Conservation (phyloP, 176 grass and related monocot species). For the Areca catechu region DNA sequence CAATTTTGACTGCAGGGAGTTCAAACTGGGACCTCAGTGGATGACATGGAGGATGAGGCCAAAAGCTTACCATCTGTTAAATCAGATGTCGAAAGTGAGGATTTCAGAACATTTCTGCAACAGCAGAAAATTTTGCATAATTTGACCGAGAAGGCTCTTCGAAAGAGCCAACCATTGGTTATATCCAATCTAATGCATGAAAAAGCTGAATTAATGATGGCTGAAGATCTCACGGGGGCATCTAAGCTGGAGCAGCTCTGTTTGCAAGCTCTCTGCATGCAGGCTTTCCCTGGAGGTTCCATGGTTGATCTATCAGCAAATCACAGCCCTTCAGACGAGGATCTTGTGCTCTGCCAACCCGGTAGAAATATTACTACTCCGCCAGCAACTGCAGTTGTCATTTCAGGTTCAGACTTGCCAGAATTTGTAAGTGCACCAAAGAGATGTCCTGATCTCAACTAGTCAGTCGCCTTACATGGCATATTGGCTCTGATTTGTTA, state of each 20-base stretch:
- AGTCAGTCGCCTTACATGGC: too few relatives aligned
- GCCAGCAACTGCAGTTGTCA: constrained; percentile 20
- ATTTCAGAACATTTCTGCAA: constrained; percentile 47
- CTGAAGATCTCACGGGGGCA: constrained; percentile 37
- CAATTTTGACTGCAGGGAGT: constrained; percentile 53
- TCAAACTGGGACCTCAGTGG: constrained; percentile 37
- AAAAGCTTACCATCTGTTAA: constrained; percentile 15
- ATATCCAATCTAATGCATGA: constrained; percentile 74
- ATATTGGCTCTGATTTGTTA: too few relatives aligned
- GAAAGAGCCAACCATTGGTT: constrained; percentile 78
- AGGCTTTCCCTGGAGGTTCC: constrained; percentile 32
- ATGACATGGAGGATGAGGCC: constrained; percentile 54
- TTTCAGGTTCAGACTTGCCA: constrained; percentile 48
- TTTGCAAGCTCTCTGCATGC: constrained; percentile 79
- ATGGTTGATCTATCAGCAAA: constrained; percentile 29
- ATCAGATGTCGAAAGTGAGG: constrained; percentile 46
- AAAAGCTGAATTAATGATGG: constrained; percentile 38
- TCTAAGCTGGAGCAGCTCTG: constrained; percentile 71
- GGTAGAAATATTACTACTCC: constrained; percentile 25
- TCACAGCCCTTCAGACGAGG: constrained; percentile 27
- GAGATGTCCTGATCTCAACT: background rate
- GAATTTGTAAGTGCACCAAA: constrained; percentile 71
- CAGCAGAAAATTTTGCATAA: constrained; percentile 59
- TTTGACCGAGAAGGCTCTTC: constrained; percentile 87
- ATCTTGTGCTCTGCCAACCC: constrained; percentile 22